Evolutionary conservation across 768 basidiomycete genomes (phyloP).

Genomic region (Chiua virens): DNA sequence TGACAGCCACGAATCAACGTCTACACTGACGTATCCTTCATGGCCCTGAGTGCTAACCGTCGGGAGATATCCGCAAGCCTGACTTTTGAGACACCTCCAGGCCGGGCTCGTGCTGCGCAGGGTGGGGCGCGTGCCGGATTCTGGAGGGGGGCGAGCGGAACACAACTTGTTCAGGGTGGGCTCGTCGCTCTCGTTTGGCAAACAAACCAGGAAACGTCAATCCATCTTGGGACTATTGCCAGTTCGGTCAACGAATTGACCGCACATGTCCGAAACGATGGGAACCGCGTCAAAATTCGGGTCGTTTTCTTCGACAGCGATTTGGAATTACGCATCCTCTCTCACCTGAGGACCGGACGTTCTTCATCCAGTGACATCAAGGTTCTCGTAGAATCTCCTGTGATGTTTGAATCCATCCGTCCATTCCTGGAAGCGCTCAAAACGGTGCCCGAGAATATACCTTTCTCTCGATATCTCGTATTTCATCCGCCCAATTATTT

Average conservation of each 20-base stretch:
- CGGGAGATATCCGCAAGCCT: slow-evolving; percentile 52
- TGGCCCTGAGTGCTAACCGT: slow-evolving; percentile 45
- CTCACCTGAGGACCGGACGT: slow-evolving; percentile 33
- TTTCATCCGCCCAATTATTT: slow-evolving; percentile 42
- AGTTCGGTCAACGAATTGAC: slow-evolving; percentile 45
- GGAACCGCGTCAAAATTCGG: slow-evolving; percentile 42
- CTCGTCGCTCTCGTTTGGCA: slow-evolving; percentile 63
- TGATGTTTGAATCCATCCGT: slow-evolving; percentile 66
- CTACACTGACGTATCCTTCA: slow-evolving; percentile 54
- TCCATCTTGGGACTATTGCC: slow-evolving; percentile 55
- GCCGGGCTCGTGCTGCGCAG: slow-evolving; percentile 45
- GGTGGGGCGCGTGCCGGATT: slow-evolving; percentile 44
- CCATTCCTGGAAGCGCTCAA: slow-evolving; percentile 67
- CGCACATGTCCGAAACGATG: slow-evolving; percentile 38
- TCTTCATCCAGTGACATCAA: slow-evolving; percentile 23
- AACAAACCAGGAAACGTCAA: slow-evolving; percentile 29
- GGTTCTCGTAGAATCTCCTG: slow-evolving; percentile 57
- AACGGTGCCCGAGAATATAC: slow-evolving; percentile 55
- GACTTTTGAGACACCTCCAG: slow-evolving; percentile 53
- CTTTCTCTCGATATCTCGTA: slow-evolving; percentile 53
- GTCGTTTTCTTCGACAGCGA: slow-evolving; percentile 65
- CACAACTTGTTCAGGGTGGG: slow-evolving; percentile 59
- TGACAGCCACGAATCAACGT: slow-evolving; percentile 51
- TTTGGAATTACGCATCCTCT: slow-evolving; percentile 48
- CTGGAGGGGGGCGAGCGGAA: slow-evolving; percentile 63